Conservation (phyloP, 768 basidiomycete species). For the Pisolithus sp. region DNA sequence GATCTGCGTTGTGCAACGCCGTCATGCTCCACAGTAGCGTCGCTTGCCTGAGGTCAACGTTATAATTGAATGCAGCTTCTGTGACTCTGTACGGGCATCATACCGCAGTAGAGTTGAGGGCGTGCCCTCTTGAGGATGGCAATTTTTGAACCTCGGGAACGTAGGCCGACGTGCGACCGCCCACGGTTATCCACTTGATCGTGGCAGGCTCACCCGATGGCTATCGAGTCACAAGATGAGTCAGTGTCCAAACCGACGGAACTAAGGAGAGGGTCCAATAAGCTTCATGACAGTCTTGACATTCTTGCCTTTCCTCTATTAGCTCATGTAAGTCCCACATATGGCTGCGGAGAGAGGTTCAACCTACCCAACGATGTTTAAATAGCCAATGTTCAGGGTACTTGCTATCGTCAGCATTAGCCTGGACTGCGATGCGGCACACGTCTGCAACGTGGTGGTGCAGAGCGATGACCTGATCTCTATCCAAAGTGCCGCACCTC, state of each 20-base stretch:
- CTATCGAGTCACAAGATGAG: slow-evolving; percentile 29
- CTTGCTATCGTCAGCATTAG: slow-evolving; percentile 59
- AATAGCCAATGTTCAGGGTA: slow-evolving; percentile 69
- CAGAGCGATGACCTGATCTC: slow-evolving; percentile 42
- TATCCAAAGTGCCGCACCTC: slow-evolving; percentile 48
- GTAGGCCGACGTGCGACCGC: slow-evolving; percentile 71
- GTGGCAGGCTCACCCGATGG: slow-evolving; percentile 65
- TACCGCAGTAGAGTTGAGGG: not conserved
- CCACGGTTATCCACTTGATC: slow-evolving; percentile 68
- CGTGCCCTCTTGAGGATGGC: slow-evolving; percentile 12
- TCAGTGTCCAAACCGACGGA: not conserved
- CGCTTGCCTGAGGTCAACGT: not conserved
- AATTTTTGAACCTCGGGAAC: slow-evolving; percentile 53
- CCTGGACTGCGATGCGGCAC: slow-evolving; percentile 55
- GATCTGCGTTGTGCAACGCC: not conserved
- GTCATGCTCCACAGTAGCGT: not conserved
- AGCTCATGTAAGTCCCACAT: slow-evolving; percentile 9
- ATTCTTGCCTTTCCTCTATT: slow-evolving; percentile 55
- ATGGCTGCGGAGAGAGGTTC: not conserved
- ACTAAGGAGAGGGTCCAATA: slow-evolving; percentile 25
- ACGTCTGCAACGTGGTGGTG: slow-evolving; percentile 50
- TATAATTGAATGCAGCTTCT: not conserved
- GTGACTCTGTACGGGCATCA: too few species aligned
- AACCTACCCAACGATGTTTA: slow-evolving; percentile 56
- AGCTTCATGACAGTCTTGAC: slow-evolving; percentile 40